Percentiles rank a stretch among this genome's conserved stretches.
These are phyloP conservation scores for Primulina huaijiensis DNA, from an alignment of 257 asterid genomes.

Conservation along the genomic window DNA sequence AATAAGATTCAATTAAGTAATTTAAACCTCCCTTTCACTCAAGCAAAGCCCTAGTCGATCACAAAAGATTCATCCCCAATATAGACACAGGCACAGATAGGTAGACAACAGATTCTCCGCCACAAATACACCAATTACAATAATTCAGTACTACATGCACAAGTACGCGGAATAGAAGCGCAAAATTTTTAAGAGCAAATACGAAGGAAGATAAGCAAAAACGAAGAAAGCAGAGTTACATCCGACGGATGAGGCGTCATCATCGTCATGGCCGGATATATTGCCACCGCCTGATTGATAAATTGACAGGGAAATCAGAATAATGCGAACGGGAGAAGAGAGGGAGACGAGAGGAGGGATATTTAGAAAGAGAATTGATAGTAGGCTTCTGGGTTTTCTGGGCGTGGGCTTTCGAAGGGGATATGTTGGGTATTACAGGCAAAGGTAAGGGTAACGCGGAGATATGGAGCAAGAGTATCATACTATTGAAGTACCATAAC, in stretches of 20 bases:
- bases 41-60: constrained; percentile 52
- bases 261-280: constrained; percentile 66
- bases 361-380: constrained; percentile 30
- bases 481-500: background rate
- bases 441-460: constrained; percentile 29
- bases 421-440: constrained; percentile 26
- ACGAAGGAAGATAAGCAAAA: constrained; percentile 18
- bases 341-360: constrained; percentile 7
- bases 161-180: constrained; percentile 15
- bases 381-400: constrained; percentile 31
- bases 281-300: constrained; percentile 49
- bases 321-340: constrained; percentile 14
- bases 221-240: constrained; percentile 40
- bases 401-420: constrained; percentile 32
- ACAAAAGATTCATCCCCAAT: constrained; percentile 15
- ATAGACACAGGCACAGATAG: background rate
- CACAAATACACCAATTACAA: background rate
- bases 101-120: constrained; percentile 9
- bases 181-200: constrained; percentile 21
- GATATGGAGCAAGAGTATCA: background rate
- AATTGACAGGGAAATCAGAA: constrained; percentile 32
- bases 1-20: constrained; percentile 18
- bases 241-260: constrained; percentile 78
- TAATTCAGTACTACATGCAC: constrained; percentile 25
- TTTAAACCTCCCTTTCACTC: constrained; percentile 25